phyloP scores from a whole-genome alignment of 176 grass and related monocot genomes.

The Stipa capillata region DNA sequence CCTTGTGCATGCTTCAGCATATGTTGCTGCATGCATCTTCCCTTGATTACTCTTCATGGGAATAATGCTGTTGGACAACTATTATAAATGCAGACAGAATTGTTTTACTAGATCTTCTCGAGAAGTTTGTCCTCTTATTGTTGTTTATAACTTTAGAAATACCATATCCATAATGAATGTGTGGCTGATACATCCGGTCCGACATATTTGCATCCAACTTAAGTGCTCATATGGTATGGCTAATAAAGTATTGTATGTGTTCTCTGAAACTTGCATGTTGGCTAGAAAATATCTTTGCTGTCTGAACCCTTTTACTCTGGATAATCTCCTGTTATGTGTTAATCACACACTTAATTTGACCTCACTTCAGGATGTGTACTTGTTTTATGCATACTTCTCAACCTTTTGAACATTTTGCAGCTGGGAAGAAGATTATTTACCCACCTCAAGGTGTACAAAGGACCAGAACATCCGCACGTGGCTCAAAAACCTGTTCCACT shows the following conservation, averaged over 20 bases:
- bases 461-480: constrained; percentile 77
- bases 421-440: constrained; percentile 91
- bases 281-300: background rate
- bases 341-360: background rate
- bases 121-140: background rate
- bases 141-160: background rate
- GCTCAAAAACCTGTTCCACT: constrained; percentile 80
- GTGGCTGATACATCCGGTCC: background rate
- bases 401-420: constrained; percentile 32
- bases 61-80: background rate
- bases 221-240: background rate
- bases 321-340: background rate
- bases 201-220: background rate
- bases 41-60: background rate
- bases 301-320: background rate
- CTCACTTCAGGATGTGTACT: background rate
- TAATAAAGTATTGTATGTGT: background rate
- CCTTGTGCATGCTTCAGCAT: background rate
- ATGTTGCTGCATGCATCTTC: background rate
- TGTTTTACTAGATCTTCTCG: background rate
- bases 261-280: background rate
- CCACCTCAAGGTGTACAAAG: constrained; percentile 96
- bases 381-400: background rate
- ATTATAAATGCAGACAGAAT: background rate
- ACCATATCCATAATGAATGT: background rate